Base-by-base conservation (phyloP, 768 basidiomycete species). In the Leccinum sublutescens region DNA sequence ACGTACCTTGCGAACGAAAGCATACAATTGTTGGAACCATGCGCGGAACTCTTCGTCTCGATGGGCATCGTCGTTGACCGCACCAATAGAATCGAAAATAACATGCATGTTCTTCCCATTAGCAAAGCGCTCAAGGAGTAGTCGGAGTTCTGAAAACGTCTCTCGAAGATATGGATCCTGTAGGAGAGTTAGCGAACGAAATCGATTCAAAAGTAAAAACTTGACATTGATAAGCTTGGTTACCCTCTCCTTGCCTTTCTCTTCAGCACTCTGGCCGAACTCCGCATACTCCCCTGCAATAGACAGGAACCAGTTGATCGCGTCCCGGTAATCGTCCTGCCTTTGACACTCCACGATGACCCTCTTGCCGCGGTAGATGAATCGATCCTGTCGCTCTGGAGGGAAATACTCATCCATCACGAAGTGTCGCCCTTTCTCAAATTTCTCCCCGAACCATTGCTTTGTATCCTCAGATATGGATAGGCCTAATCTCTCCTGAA, bases 351-450 rank as follows among this genome's bases (percentile, higher is more conserved):
- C 95, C 58, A 95, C 81, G 55, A 97, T 84, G 38, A 89, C 88
- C 85, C 97, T 98, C 81, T 98, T 98, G 6, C 85, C 81, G 12
- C 96, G 84, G 79, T 88, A 96, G 68, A 98, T 90, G 74, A 94
- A 97, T 68, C 93, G 93, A 55, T 96, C 93, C 23, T 93, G 83
- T 21, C 96, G 80, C 74, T 95, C 95, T 65, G 89, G 80, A 0
- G 95, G 95, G 80, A 97, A 95, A 64, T 88, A 89, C 40, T 95
- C 91, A 52, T 95, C 91, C 15, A 76, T 75, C 54, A 97, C 65
- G 73, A 91, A 89, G 33, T 86, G 79, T 68, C 84, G 85, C 25
- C 84, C 80, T 15, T 81, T 80, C 50, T 89, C 82, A 48, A 79
- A 52, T 12, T 86, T 77, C 7, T 87, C 82, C 34, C 78, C 71